phyloP scores from a whole-genome alignment of 169 alveolate genomes.

The Plasmodium ovale region DNA sequence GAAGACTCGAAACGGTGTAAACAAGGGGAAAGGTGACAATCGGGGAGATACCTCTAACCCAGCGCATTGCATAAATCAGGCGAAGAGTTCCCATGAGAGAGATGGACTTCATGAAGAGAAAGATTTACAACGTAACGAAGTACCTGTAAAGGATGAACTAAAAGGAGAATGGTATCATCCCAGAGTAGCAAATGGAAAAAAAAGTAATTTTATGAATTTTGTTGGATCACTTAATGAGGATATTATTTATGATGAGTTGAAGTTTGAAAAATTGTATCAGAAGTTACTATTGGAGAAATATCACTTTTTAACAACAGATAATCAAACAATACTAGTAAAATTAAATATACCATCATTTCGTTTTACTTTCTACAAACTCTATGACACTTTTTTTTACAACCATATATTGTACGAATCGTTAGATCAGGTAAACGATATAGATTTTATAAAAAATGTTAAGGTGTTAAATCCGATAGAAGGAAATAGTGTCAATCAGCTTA shows the following conservation, averaged over 20 bases:
- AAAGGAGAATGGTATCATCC: not conserved
- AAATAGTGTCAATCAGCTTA: slow-evolving; percentile 34
- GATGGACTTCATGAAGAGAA: not conserved
- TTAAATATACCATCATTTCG: slow-evolving; percentile 47
- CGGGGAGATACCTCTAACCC: not conserved
- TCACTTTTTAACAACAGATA: slow-evolving; percentile 51
- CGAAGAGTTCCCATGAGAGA: not conserved
- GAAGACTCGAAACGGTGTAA: not conserved
- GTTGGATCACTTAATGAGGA: slow-evolving; percentile 32
- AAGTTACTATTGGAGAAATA: slow-evolving; percentile 44
- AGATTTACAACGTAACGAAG: not conserved
- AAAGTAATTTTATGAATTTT: slow-evolving; percentile 13
- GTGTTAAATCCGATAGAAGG: slow-evolving; percentile 30
- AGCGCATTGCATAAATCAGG: not conserved
- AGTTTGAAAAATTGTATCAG: not conserved
- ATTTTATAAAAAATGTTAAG: slow-evolving; percentile 28
- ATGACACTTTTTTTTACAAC: slow-evolving; percentile 55
- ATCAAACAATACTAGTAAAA: slow-evolving; percentile 47
- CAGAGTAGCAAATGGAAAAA: not conserved
- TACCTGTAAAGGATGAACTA: not conserved
- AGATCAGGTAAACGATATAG: slow-evolving; percentile 1
- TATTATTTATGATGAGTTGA: not conserved
- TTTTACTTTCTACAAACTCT: slow-evolving; percentile 36
- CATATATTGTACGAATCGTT: slow-evolving; percentile 35
- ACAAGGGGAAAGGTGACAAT: not conserved